phyloP scores from a whole-genome alignment of 352 stramenopile genomes.

The Phytophthora foliorum region DNA sequence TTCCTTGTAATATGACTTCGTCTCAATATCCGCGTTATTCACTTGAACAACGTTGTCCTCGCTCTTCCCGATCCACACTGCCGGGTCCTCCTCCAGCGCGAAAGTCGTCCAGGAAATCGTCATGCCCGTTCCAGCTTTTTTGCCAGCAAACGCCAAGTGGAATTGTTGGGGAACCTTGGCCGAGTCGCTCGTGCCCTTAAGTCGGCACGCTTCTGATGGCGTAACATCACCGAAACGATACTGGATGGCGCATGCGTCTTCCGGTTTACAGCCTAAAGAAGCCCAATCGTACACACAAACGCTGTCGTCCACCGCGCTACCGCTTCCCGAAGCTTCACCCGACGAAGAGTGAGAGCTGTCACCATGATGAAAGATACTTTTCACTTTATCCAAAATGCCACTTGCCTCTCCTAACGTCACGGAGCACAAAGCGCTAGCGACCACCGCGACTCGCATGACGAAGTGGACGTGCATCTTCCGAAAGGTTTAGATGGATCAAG shows the following conservation, averaged over 20 bases:
- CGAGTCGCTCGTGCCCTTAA: conserved; percentile 35
- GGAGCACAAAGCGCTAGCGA: background rate
- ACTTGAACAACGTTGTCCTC: conserved; percentile 8
- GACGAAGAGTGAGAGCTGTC: conserved; percentile 1
- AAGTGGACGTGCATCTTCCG: conserved; percentile 8
- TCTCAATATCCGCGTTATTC: conserved; percentile 21
- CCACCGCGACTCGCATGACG: background rate
- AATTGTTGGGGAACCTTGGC: conserved; percentile 52
- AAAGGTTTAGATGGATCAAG: background rate
- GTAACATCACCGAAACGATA: conserved; percentile 52
- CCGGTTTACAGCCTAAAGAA: conserved; percentile 37
- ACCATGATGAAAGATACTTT: conserved; percentile 11
- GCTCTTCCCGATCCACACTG: conserved; percentile 46
- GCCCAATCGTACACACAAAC: conserved; percentile 40
- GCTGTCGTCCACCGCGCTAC: conserved; percentile 35
- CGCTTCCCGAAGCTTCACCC: background rate
- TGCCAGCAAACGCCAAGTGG: conserved; percentile 54
- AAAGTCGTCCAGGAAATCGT: conserved; percentile 57
- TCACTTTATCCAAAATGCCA: conserved; percentile 28
- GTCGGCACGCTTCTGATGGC: conserved; percentile 49
- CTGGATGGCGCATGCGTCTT: conserved; percentile 38
- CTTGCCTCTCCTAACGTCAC: conserved; percentile 1
- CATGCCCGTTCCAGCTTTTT: conserved; percentile 47
- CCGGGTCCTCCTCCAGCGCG: conserved; percentile 28
- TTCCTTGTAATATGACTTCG: conserved; percentile 53